phyloP scores from a whole-genome alignment of 345 rosid species.

The Cardamine occulta region DNA sequence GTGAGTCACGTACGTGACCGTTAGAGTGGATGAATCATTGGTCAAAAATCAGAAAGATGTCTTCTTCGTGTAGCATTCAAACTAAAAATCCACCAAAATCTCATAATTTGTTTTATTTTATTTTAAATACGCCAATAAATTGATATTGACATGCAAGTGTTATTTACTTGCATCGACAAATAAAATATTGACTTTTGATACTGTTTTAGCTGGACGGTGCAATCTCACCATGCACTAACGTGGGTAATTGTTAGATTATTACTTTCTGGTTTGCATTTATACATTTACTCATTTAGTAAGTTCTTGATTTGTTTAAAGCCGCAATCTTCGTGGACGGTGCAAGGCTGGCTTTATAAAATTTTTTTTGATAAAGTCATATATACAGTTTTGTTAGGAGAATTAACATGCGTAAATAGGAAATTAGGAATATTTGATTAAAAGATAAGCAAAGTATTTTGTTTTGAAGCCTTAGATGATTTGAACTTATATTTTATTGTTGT shows the following conservation, averaged over 20 bases:
- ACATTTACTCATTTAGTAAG: background rate
- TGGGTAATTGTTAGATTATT: no score
- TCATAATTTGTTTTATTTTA: background rate
- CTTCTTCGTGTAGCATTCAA: constrained; percentile 14
- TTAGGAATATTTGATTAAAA: no score
- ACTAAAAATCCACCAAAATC: constrained; percentile 2
- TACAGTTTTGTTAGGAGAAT: background rate
- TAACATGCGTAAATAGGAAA: no score
- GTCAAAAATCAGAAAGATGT: constrained; percentile 17
- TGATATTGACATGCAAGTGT: constrained; percentile 9
- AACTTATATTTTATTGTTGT: no score
- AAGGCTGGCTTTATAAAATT: background rate
- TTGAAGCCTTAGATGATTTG: no score
- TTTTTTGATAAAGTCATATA: background rate
- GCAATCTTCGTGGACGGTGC: constrained; percentile 38
- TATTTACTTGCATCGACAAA: constrained; percentile 8
- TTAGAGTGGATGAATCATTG: background rate
- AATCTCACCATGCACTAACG: no score
- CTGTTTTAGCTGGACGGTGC: constrained; percentile 32
- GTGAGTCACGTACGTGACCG: no score
- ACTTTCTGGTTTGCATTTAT: background rate
- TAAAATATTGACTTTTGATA: background rate
- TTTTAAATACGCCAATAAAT: background rate
- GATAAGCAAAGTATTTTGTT: no score
- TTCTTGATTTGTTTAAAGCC: background rate